Conservation (phyloP, 179 eudicot genomes). For the Silene vulgaris region DNA sequence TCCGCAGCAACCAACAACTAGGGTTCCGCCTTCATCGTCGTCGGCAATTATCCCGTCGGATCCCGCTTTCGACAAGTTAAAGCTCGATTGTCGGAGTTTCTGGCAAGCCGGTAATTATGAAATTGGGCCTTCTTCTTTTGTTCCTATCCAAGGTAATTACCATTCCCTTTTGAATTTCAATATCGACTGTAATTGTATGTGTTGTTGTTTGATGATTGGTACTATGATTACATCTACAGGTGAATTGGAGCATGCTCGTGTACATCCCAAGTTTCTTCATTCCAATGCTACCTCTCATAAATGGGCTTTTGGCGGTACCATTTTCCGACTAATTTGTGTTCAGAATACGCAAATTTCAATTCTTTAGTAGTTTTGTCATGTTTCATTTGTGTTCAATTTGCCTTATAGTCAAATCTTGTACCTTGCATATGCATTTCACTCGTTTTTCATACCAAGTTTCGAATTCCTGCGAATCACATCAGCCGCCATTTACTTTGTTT, state of each 20-base stretch:
- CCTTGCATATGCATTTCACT: no score
- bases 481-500: no score
- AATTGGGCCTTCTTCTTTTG: slow-evolving; percentile 41
- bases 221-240: slow-evolving; percentile 31
- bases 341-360: no score
- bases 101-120: slow-evolving; percentile 83
- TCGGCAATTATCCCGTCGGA: neutral
- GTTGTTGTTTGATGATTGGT: no score
- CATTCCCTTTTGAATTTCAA: neutral
- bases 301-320: slow-evolving; percentile 92
- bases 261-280: slow-evolving; percentile 94
- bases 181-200: neutral
- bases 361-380: no score
- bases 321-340: neutral
- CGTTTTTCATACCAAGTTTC: neutral
- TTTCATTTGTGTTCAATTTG: no score
- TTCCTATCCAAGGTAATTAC: slow-evolving; percentile 41
- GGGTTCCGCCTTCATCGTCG: neutral
- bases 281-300: slow-evolving; percentile 97
- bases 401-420: no score
- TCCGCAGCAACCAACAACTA: slow-evolving; percentile 5
- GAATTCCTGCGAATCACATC: neutral
- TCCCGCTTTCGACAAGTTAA: slow-evolving; percentile 25
- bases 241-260: slow-evolving; percentile 94
- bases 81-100: slow-evolving; percentile 66